Conservation (phyloP, 2,329 filamentous ascomycete species). For the Fusarium equiseti region DNA sequence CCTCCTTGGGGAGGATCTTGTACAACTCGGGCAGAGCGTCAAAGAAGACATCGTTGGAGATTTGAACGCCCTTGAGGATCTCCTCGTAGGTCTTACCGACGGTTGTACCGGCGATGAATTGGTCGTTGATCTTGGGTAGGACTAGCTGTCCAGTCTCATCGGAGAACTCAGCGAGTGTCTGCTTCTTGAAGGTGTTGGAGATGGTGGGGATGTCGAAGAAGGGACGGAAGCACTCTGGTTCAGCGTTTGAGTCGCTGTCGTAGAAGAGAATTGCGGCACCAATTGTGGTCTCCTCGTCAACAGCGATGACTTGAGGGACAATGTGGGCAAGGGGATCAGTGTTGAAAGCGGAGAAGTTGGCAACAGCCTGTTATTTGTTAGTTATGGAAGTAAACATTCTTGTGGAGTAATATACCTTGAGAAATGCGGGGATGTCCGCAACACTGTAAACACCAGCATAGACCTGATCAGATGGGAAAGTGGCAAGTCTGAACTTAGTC, state of each 20-base stretch:
- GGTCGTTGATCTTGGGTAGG: conserved; percentile 26
- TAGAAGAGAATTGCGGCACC: conserved; percentile 32
- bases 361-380: conserved; percentile 16
- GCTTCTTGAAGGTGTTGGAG: conserved; percentile 26
- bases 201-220: conserved; percentile 29
- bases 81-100: conserved; percentile 22
- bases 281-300: conserved; percentile 28
- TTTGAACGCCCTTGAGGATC: conserved; percentile 14
- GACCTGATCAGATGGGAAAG: conserved; percentile 36
- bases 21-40: conserved; percentile 14
- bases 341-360: conserved; percentile 33
- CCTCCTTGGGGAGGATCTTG: conserved; percentile 10
- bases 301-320: conserved; percentile 27
- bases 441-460: conserved; percentile 32
- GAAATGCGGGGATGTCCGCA: conserved; percentile 12
- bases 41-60: conserved; percentile 22
- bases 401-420: neutral
- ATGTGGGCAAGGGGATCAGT: conserved; percentile 33
- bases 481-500: conserved; percentile 49
- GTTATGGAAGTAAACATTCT: accelerated
- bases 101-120: conserved; percentile 33
- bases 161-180: conserved; percentile 14
- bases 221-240: conserved; percentile 29
- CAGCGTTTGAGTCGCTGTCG: conserved; percentile 22
- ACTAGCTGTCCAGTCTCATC: conserved; percentile 34